Evolutionary conservation across 169 alveolate genomes (phyloP).

Genomic region (Cryptosporidium sp.): DNA sequence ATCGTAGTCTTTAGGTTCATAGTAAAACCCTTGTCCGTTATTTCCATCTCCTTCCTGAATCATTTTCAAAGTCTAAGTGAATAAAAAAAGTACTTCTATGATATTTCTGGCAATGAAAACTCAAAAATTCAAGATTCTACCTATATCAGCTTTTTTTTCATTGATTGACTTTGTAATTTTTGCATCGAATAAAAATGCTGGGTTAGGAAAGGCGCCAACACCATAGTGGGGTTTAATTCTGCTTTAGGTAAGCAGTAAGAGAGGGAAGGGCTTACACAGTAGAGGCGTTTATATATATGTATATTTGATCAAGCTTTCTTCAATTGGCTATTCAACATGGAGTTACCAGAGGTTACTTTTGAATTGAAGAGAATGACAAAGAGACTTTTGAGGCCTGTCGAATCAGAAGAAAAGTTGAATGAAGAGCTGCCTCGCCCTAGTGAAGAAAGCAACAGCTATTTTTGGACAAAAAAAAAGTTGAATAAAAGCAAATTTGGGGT

Average conservation of each 20-base stretch:
- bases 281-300: neutral
- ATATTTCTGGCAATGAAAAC: neutral
- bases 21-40: conserved; percentile 53
- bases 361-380: neutral
- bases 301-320: neutral
- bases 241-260: neutral
- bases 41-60: conserved; percentile 57
- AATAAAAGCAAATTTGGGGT: neutral
- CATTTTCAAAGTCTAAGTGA: neutral
- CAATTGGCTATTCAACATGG: neutral
- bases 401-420: conserved; percentile 1
- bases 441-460: neutral
- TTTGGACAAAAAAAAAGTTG: neutral
- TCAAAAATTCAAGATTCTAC: neutral
- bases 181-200: neutral
- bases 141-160: neutral
- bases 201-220: neutral
- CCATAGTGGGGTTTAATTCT: neutral
- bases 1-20: conserved; percentile 27
- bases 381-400: conserved; percentile 18
- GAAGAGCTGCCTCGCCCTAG: neutral
- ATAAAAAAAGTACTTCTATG: no score
- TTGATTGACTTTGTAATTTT: neutral
- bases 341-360: neutral
- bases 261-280: neutral